Evolutionary conservation across 2,329 filamentous ascomycete species (phyloP), one percentile per base, ranked within the genome.

Genomic region (Aspergillus sp.): DNA sequence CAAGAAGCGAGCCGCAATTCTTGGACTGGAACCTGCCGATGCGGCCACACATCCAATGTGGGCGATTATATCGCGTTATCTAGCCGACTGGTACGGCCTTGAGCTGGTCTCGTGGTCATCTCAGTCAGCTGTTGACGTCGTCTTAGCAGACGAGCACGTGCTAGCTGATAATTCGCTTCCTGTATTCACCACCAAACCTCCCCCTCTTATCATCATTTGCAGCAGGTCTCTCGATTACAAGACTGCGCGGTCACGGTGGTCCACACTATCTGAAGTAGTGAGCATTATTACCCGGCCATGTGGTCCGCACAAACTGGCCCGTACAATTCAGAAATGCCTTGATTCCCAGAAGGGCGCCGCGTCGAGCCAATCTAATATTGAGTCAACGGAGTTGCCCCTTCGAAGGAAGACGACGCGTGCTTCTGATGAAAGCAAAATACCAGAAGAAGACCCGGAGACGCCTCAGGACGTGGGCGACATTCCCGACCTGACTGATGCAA

Each of bases 301-400:
- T 49, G 75, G 74, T 1, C 74, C 75, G 7, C 73, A 77, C 52
- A 78, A 77, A 47, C 59, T 78, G 45, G 74, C 74, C 4, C 74
- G 70, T 34, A 71, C 69, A 26, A 64, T 77, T 13, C 58, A 69
- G 30, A 70, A 64, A 49, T 71, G 69, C 41, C 51, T 74, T 17
- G 62, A 65, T n/a, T 59, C 55, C 4, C 57, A 58, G 34, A 57
- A n/a, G n/a, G n/a, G n/a, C n/a, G n/a, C n/a, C n/a, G n/a, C n/a
- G n/a, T n/a, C n/a, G n/a, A n/a, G n/a, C n/a, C n/a, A n/a, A n/a
- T n/a, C n/a, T n/a, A n/a, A n/a, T n/a, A n/a, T n/a, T n/a, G n/a
- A n/a, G n/a, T n/a, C n/a, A n/a, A n/a, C n/a, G n/a, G n/a, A n/a
- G n/a, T n/a, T n/a, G n/a, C n/a, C n/a, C n/a, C n/a, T n/a, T n/a